Base-by-base conservation (phyloP, 1,284 basidiomycete genomes). In the Ganoderma multipileum region DNA sequence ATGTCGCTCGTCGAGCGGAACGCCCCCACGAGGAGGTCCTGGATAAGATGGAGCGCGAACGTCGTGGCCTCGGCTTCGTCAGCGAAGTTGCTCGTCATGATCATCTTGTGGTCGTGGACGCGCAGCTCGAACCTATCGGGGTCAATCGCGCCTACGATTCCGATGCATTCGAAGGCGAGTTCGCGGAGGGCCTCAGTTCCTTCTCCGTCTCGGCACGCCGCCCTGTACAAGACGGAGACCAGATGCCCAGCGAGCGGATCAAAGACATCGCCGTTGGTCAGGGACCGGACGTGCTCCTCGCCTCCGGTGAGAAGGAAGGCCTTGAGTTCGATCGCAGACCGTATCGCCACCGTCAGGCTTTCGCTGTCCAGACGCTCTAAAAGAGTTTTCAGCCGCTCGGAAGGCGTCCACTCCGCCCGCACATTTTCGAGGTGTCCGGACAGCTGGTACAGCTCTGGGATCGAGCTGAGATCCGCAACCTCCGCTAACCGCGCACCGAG, bases 1-100 rank as follows among this genome's bases (percentile, higher is more conserved):
- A 97, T 94, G 77, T 99, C 97, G 75, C 95, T 96, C 0, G 97
- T 97, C 0, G 96, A 94, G 4, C 95, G 90, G 81, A 96, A 99
- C 0, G 95, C 93, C n/a, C 92, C 91, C 14, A 98, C 95, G 1
- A 99, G 88, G 0, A 98, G 86, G 72, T 97, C 91, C 60, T 86
- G 85, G 68, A 99, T 92, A 61, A 99, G 89, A 78, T 97, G 93
- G 28, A 97, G 80, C 0, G 92, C 95, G 77, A 99, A 99, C 6
- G 85, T 77, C 61, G 91, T 83, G 0, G 94, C 89, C 80, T 99
- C 97, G 20, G 87, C 85, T 63, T 92, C 89, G 70, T 97, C 93
- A 3, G 83, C 85, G 77, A 97, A 98, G 79, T 99, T 97, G 76
- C 87, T 88, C 67, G 91, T 84, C 63, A 99, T 86, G 47, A 95